Conservation (phyloP, 495 filamentous ascomycete genomes). For the Hyphodiscus hymeniophilus region DNA sequence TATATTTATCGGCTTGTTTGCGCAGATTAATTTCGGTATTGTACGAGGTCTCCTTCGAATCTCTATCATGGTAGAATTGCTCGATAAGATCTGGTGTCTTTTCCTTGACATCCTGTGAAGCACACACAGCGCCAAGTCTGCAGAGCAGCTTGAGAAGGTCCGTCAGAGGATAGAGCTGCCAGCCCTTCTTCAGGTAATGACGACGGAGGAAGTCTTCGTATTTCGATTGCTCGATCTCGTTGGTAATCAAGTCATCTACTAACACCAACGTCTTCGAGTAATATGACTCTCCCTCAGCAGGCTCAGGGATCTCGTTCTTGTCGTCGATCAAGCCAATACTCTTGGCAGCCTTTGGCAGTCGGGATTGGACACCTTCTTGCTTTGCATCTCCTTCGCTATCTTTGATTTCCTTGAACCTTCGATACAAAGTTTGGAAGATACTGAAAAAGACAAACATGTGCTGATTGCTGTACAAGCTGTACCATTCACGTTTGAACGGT, state of each 20-base stretch:
- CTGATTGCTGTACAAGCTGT: constrained; percentile 83
- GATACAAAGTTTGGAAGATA: constrained; percentile 80
- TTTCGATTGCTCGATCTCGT: constrained; percentile 67
- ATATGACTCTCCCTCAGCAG: constrained; percentile 29
- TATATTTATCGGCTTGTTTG: constrained; percentile 76
- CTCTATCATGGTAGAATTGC: constrained; percentile 72
- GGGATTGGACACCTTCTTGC: constrained; percentile 61
- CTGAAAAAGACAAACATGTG: constrained; percentile 90
- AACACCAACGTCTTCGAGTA: constrained; percentile 51
- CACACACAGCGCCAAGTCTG: constrained; percentile 65
- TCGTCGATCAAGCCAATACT: constrained; percentile 59
- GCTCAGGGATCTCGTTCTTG: constrained; percentile 21
- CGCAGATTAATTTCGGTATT: constrained; percentile 77
- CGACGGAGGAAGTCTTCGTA: constrained; percentile 86
- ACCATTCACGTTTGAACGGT: constrained; percentile 67
- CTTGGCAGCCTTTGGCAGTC: constrained; percentile 65
- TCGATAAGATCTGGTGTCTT: constrained; percentile 80
- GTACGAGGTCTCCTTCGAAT: constrained; percentile 73
- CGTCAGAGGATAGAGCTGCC: constrained; percentile 82
- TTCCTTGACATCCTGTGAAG: constrained; percentile 77
- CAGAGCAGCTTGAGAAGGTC: constrained; percentile 71
- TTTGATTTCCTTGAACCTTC: constrained; percentile 76
- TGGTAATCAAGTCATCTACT: constrained; percentile 76
- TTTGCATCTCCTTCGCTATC: constrained; percentile 61
- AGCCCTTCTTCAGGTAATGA: constrained; percentile 81